Evolutionary conservation across 2,329 filamentous ascomycete genomes (phyloP), one percentile per base, ranked within the genome.

Genomic region (Ciborinia camelliae): DNA sequence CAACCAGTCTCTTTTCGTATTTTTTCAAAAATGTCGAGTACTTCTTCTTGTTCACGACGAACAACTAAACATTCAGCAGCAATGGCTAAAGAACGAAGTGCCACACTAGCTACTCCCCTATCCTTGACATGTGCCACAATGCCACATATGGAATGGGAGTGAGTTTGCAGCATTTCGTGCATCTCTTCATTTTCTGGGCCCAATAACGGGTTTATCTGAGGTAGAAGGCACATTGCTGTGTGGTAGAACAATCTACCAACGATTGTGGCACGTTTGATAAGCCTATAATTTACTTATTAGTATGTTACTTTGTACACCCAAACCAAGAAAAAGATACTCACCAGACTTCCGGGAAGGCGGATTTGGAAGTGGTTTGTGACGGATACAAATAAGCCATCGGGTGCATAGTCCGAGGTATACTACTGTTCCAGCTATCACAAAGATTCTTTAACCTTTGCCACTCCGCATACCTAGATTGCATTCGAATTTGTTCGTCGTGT

Each of bases 171-270:
- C 73, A 90, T 82, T 5, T 83, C 81, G 54, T 84, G 84, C 85
- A 94, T 91, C 66, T 92, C 88, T 4, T 85, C 80, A 2, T 82
- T 67, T 8, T 72, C 68, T 81, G 9, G 82, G 79, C 14, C 84
- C 45, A 87, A 82, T 60, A 89, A 76, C 0, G 93, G 93, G 74
- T 97, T 89, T 28, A 88, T 88, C 70, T 94, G 90, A 4, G 90
- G 86, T 6, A 97, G 83, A 41, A 97, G 79, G 68, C 90, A 89
- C 78, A 94, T 89, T 28, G 90, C 88, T 0, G 91, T 95, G 74
- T 97, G 93, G 74, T 96, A 97, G 75, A 97, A 92, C 10, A 97
- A 81, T 54, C 91, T 86, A 4, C 90, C 91, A 32, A 96, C 85
- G 39, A 95, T 88, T 3, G 91, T 90, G 4, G 90, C 84, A 64